Base-by-base conservation (phyloP, 140 eudicot genomes). In the Senecio squalidus region DNA sequence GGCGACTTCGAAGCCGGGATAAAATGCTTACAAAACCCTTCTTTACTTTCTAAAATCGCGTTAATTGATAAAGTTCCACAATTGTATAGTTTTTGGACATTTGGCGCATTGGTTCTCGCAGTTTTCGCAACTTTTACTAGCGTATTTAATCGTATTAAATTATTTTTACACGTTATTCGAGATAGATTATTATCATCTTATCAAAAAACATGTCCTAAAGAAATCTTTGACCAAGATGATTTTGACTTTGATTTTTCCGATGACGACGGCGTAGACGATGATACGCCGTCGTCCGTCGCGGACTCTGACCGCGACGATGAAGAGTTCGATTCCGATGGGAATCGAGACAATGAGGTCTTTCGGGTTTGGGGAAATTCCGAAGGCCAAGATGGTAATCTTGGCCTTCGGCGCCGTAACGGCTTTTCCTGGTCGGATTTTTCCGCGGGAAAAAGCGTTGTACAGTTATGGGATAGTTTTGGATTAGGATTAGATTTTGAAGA, bases 381-480 rank as follows among this genome's bases (percentile, higher is more conserved):
- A 27, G 47, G 80, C 45, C 49, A 39, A 14, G 56, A 75, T 20
- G 74, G 84, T 60, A 60, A 63, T 56, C 72, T 58, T 29, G 72
- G 62, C 22, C 81, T 78, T 67, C 81, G 79, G 17, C 81, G 81
- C 24, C 59, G 68, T n/a, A 49, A 46, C 23, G 26, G 77, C 40
- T 78, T 78, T 13, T 65, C 83, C 0, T 76, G 82, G 83, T 74
- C 87, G 60, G 91, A 84, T 23, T 82, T 89, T 41, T 36, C 90
- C 0, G 54, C 76, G 38, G 89, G 89, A 3, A 77, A 80, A 24
- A 82, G 77, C 38, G 97, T 89, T 34, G 97, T 85, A 4, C 85
- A 78, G 81, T 65, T 85, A 14, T 89, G 97, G 97, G 97, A 89
- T 62, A 75, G 86, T 38, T 55, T 89, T 11, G 85, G 86, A 0